Evolutionary conservation across 495 filamentous ascomycete species (phyloP).

Genomic region (Penicillium lividum): DNA sequence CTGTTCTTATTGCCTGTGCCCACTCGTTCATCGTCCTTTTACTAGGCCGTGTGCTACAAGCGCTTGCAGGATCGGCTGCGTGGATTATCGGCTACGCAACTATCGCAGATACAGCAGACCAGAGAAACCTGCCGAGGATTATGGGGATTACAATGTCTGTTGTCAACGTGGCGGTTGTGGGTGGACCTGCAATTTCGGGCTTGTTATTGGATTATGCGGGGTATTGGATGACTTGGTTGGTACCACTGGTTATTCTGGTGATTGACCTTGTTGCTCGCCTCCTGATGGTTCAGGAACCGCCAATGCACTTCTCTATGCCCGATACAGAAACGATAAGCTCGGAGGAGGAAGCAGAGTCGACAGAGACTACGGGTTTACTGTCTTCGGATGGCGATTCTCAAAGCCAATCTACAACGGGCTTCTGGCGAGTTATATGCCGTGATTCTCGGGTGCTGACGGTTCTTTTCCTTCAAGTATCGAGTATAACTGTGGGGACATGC

Average conservation of each 20-base stretch:
- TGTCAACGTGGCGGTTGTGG: constrained; percentile 15
- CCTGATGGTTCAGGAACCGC: constrained; percentile 3
- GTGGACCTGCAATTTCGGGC: constrained; percentile 28
- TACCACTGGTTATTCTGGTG: constrained; percentile 20
- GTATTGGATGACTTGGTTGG: constrained; percentile 31
- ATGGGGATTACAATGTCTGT: constrained; percentile 18
- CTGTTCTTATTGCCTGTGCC: neutral
- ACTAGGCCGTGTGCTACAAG: constrained; percentile 23
- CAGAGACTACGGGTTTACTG: neutral
- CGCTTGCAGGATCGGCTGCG: constrained; percentile 17
- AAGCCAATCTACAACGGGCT: neutral
- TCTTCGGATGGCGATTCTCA: neutral
- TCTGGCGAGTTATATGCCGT: neutral
- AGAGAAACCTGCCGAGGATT: constrained; percentile 19
- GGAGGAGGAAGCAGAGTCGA: no score
- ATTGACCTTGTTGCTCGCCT: constrained; percentile 22
- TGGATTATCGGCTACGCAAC: constrained; percentile 32
- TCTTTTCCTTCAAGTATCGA: neutral
- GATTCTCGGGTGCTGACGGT: neutral
- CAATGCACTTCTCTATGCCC: no score
- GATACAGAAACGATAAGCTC: no score
- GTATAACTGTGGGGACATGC: neutral
- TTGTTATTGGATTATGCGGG: constrained; percentile 21
- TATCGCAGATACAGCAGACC: constrained; percentile 19
- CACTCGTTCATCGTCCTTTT: constrained; percentile 12